Evolutionary conservation across 2,329 filamentous ascomycete species (phyloP).

Genomic region (Chaetomium olivaceum): DNA sequence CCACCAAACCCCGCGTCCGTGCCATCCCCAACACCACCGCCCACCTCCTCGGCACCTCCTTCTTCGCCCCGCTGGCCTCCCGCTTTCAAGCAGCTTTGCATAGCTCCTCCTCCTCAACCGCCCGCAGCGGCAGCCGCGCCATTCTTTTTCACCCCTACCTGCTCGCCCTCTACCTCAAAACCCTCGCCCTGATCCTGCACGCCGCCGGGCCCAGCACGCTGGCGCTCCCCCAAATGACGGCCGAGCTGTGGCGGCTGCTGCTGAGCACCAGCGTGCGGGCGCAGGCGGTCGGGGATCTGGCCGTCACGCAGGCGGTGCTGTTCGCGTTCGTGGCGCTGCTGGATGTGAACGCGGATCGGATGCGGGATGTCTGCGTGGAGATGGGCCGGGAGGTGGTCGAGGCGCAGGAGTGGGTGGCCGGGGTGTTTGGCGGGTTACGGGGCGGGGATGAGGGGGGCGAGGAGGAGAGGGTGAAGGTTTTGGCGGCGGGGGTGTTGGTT

Average conservation of each 20-base stretch:
- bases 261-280: conserved; percentile 62
- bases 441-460: conserved; percentile 59
- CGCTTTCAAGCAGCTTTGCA: conserved; percentile 70
- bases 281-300: conserved; percentile 59
- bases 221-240: conserved; percentile 74
- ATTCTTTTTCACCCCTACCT: conserved; percentile 74
- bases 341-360: conserved; percentile 75
- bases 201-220: conserved; percentile 79
- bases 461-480: conserved; percentile 75
- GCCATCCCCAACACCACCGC: conserved; percentile 76
- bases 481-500: conserved; percentile 76
- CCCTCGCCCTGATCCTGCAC: conserved; percentile 78
- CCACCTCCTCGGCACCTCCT: conserved; percentile 69
- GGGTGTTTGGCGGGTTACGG: conserved; percentile 66
- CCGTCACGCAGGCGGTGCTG: conserved; percentile 71
- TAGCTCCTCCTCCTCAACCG: conserved; percentile 36
- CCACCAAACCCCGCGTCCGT: conserved; percentile 44
- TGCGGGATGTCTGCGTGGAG: conserved; percentile 69
- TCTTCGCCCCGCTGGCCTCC: conserved; percentile 85
- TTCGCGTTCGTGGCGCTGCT: conserved; percentile 78
- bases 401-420: conserved; percentile 80
- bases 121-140: conserved; percentile 49
- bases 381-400: conserved; percentile 79
- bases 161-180: conserved; percentile 80
- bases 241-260: conserved; percentile 81